phyloP scores from a whole-genome alignment of 768 basidiomycete genomes.

The Amanita subjunquillea region DNA sequence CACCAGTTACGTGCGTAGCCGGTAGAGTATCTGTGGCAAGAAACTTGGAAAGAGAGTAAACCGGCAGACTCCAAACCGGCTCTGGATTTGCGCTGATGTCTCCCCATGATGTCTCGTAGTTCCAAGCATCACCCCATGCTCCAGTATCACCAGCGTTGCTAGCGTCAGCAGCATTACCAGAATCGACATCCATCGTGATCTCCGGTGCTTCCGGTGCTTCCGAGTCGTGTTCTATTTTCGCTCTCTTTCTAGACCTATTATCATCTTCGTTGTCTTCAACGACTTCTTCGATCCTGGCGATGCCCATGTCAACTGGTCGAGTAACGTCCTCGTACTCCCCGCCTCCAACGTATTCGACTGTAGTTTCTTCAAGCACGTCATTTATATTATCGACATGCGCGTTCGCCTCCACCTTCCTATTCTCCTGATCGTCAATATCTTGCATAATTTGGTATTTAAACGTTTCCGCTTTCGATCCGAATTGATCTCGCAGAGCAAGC shows the following conservation, averaged over 20 bases:
- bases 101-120: not conserved
- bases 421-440: conserved; percentile 17
- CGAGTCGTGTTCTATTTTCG: conserved; percentile 7
- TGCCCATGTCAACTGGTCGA: conserved; percentile 27
- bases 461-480: conserved; percentile 7
- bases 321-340: not conserved
- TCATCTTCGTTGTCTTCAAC: conserved; percentile 23
- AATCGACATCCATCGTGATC: not conserved
- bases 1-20: conserved; percentile 50
- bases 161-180: not conserved
- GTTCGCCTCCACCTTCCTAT: conserved; percentile 25
- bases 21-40: conserved; percentile 51
- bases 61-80: conserved; percentile 11
- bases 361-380: not conserved
- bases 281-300: conserved; percentile 19
- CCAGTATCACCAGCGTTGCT: not conserved
- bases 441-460: conserved; percentile 1
- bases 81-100: not conserved
- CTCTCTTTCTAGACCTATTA: conserved; percentile 20
- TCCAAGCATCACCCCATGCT: not conserved
- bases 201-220: not conserved
- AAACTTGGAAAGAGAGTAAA: conserved; percentile 24
- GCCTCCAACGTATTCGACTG: conserved; percentile 1
- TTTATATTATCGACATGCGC: not conserved
- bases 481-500: conserved; percentile 4